Percentiles rank a stretch among this genome's conserved stretches.
These are phyloP conservation scores for Lodderomyces beijingensis DNA, from an alignment of 1,139 yeast genomes.

Conservation along the genomic window DNA sequence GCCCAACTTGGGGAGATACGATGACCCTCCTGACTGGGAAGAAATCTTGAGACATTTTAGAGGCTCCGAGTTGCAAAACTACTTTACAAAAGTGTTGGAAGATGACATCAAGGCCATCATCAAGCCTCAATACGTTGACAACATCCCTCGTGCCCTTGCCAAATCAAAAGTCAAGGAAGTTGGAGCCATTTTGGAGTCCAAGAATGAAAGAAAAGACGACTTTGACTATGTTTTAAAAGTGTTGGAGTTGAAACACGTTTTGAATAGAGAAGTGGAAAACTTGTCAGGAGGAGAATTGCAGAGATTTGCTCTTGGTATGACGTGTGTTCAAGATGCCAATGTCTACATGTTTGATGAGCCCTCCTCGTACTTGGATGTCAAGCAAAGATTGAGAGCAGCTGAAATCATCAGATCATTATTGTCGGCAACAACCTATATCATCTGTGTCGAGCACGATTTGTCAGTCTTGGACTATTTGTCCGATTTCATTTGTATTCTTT, in stretches of 20 bases:
- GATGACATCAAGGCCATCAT: slow-evolving; percentile 91
- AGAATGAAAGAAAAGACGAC: slow-evolving; percentile 61
- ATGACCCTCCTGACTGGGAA: slow-evolving; percentile 97
- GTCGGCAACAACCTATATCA: slow-evolving; percentile 72
- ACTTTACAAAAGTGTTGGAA: slow-evolving; percentile 88
- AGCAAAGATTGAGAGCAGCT: slow-evolving; percentile 98
- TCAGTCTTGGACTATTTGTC: slow-evolving; percentile 95
- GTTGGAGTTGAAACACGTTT: slow-evolving; percentile 68
- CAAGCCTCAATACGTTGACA: slow-evolving; percentile 97
- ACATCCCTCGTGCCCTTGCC: slow-evolving; percentile 87
- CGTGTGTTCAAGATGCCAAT: slow-evolving; percentile 90
- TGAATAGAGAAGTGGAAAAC: slow-evolving; percentile 81
- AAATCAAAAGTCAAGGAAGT: slow-evolving; percentile 87
- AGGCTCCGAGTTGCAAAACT: slow-evolving; percentile 96
- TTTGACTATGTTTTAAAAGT: slow-evolving; percentile 60
- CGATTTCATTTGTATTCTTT: slow-evolving; percentile 91
- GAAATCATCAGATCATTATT: slow-evolving; percentile 83
- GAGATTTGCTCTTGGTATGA: slow-evolving; percentile 96
- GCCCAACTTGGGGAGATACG: slow-evolving; percentile 91
- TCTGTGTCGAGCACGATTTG: slow-evolving; percentile 97
- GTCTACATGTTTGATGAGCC: slow-evolving; percentile 99
- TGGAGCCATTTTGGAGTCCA: slow-evolving; percentile 72
- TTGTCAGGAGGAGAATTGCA: slow-evolving; percentile 98
- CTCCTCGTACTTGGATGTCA: slow-evolving; percentile 94
- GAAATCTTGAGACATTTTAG: slow-evolving; percentile 87